Evolutionary conservation across 768 basidiomycete species (phyloP), one percentile per base, ranked within the genome.

Genomic region (Tulasnella calospora): DNA sequence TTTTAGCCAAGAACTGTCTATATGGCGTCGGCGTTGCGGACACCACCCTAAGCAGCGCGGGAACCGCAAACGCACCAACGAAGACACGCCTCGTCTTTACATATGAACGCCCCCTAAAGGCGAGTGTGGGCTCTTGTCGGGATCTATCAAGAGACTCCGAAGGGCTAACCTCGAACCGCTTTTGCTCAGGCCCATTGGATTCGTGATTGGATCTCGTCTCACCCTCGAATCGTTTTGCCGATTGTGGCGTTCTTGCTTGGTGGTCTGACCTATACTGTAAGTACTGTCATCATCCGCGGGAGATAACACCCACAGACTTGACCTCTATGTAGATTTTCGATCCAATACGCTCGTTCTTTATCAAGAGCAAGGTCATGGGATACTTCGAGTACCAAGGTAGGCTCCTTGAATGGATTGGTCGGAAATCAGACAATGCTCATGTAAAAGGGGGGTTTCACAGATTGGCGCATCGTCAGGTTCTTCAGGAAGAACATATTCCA

Each of bases 161-260:
- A n/a, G 35, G 47, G 13, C 57, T 76, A 17, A 76, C 23, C 33
- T 30, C 19, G 46, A 27, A 41, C 27, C 13, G 1, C 33, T n/a
- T 15, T 44, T 44, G 3, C 36, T 36, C 35, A 78, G 77, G 88
- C 87, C 0, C 91, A 92, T 81, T 87, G 84, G 27, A 83, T 95
- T 38, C 87, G 92, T 41, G 91, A 91, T 83, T 98, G 95, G 92
- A 87, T 95, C 79, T 87, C 92, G 1, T 87, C 85, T n/a, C 96
- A 99, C 85, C 96, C 97, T 10, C 90, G 90, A 79, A 92, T 98
- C 73, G 90, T 91, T 74, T 83, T 96, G 3, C 95, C 95, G 0
- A 83, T 95, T 23, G 79, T 95, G 2, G 89, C 95, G 61, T 98
- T 98, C 83, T 85, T 99, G 2, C 83, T 99, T n/a, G 97, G 96